Percentiles rank a stretch among this genome's conserved stretches.
Evolutionary conservation across 2,329 filamentous ascomycete species (phyloP).

Genomic region (Xylaria arbuscula): DNA sequence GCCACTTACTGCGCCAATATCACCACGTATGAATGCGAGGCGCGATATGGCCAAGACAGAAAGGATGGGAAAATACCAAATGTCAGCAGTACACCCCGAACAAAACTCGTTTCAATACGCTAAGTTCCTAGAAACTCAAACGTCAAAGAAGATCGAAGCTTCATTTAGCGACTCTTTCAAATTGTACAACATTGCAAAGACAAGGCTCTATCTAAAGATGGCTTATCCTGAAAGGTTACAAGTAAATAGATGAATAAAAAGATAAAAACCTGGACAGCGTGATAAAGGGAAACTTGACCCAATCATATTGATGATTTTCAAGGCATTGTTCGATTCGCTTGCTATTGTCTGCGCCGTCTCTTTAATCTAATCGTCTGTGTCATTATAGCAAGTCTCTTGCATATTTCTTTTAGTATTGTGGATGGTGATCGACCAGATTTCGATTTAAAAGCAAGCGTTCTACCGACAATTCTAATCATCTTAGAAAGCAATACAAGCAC

Average conservation of each 20-base stretch:
- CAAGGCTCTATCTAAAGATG: neutral
- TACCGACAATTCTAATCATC: neutral
- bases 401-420: neutral
- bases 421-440: neutral
- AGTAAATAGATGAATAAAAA: neutral
- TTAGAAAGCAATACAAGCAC: neutral
- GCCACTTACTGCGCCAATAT: neutral
- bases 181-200: neutral
- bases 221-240: neutral
- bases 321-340: neutral
- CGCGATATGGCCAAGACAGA: neutral
- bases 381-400: neutral
- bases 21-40: neutral
- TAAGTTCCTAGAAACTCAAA: conserved; percentile 3
- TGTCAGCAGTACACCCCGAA: neutral
- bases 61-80: neutral
- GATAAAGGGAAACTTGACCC: neutral
- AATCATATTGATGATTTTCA: too few relatives aligned
- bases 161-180: neutral
- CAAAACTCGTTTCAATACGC: neutral
- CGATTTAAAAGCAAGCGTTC: neutral
- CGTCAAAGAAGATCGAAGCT: conserved; percentile 5
- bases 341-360: neutral
- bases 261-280: neutral
- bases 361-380: neutral